Conservation (phyloP, 2,329 filamentous ascomycete genomes). For the Calonectria hawksworthii region DNA sequence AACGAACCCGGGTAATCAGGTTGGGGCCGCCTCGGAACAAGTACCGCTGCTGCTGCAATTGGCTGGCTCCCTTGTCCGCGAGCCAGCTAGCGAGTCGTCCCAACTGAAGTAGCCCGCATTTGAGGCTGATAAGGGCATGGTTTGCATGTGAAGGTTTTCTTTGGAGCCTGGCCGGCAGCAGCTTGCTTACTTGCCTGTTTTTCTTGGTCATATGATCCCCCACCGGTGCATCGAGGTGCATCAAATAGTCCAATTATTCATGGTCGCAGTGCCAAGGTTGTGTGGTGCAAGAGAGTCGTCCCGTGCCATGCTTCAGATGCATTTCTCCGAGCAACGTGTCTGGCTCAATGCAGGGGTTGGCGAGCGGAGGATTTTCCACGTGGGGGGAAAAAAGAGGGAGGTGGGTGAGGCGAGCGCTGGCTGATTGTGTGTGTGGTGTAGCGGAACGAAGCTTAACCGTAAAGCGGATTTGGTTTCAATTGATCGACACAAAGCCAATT, state of each 20-base stretch:
- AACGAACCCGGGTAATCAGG: constrained; percentile 25
- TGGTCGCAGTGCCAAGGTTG: background rate
- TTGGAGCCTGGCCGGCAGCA: background rate
- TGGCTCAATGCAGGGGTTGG: constrained; percentile 12
- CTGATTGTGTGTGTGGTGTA: background rate
- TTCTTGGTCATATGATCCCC: background rate
- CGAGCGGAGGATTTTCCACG: constrained; percentile 18
- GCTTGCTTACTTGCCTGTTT: no score
- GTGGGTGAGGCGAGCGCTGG: background rate
- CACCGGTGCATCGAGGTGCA: background rate
- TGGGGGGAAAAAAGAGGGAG: background rate
- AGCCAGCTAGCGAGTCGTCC: background rate
- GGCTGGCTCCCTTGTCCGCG: background rate
- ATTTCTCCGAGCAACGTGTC: background rate
- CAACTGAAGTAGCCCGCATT: background rate
- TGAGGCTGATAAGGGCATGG: constrained; percentile 5
- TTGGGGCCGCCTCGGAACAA: constrained; percentile 9
- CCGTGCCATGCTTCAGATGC: background rate
- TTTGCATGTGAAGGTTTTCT: background rate
- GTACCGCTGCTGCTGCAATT: background rate
- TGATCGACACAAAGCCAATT: constrained; percentile 1
- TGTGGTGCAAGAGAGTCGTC: background rate
- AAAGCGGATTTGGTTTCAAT: background rate
- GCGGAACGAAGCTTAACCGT: background rate
- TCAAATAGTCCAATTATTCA: background rate